A percentile compares a stretch with the other conserved stretches of the same genome.
These are phyloP conservation scores for Silene latifolia DNA, from an alignment of 148 eudicot species.

Conservation along the genomic window DNA sequence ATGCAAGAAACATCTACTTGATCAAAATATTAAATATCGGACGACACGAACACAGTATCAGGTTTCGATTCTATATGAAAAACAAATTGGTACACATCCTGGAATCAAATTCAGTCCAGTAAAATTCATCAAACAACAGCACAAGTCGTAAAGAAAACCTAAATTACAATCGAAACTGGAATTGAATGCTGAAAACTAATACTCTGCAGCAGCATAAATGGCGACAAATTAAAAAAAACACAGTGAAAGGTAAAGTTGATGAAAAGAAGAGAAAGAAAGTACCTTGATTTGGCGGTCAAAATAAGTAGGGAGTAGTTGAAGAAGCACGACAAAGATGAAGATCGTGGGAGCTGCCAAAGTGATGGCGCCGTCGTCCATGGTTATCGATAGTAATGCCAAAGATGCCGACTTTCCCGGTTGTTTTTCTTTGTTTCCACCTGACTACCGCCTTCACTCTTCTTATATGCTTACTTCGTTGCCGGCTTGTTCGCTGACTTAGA, in stretches of 20 bases:
- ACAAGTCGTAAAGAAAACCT: neutral
- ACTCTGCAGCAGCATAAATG: neutral
- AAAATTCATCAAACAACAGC: neutral
- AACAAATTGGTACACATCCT: neutral
- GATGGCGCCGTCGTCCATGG: slow-evolving; percentile 27
- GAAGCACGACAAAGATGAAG: slow-evolving; percentile 30
- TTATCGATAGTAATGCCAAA: neutral
- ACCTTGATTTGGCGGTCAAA: slow-evolving; percentile 37
- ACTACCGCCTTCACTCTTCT: too few species aligned
- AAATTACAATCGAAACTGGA: neutral
- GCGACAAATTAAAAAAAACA: neutral
- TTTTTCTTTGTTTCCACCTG: too few species aligned
- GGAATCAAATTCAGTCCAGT: neutral
- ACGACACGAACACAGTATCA: neutral
- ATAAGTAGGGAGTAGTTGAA: slow-evolving; percentile 35
- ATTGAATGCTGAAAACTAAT: neutral
- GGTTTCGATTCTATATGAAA: neutral
- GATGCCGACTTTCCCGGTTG: too few species aligned
- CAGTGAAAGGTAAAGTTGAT: too few species aligned
- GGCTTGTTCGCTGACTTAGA: too few species aligned
- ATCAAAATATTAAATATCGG: neutral
- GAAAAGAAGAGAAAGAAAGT: neutral
- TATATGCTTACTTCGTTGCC: too few species aligned
- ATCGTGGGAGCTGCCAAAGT: slow-evolving; percentile 42
- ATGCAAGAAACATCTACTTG: neutral